phyloP scores from a whole-genome alignment of 2,329 filamentous ascomycete genomes.

The Alternaria triticina region DNA sequence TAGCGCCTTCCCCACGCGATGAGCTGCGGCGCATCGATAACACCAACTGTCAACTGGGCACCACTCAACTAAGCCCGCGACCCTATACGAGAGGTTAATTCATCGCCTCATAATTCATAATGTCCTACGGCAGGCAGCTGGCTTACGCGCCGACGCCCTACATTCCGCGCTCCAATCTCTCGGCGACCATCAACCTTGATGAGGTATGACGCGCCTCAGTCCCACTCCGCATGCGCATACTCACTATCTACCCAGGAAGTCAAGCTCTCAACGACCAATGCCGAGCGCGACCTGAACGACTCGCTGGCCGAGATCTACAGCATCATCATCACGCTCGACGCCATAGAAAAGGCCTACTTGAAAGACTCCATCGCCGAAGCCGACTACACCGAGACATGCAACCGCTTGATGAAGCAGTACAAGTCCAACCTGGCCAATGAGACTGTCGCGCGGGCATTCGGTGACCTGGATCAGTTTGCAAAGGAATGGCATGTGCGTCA shows the following conservation, averaged over 20 bases:
- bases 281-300: constrained; percentile 91
- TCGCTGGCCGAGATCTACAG: constrained; percentile 97
- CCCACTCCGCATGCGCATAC: constrained; percentile 1
- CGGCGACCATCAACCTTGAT: constrained; percentile 91
- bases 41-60: not conserved
- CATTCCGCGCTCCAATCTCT: constrained; percentile 80
- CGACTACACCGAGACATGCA: constrained; percentile 96
- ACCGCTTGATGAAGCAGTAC: constrained; percentile 92
- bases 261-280: constrained; percentile 83
- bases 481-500: constrained; percentile 82
- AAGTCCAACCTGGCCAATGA: constrained; percentile 92
- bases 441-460: constrained; percentile 85
- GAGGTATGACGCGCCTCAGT: constrained; percentile 63
- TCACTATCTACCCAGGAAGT: constrained; percentile 71
- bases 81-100: not conserved
- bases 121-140: constrained; percentile 63
- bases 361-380: constrained; percentile 91
- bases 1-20: constrained; percentile 33
- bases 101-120: constrained; percentile 16
- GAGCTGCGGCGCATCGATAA: constrained; percentile 17
- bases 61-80: not conserved
- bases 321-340: constrained; percentile 94
- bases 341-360: constrained; percentile 94
- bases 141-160: constrained; percentile 91
- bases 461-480: constrained; percentile 89